A percentile compares a stretch with the other conserved stretches of the same genome.
Conservation (phyloP, 2,329 filamentous ascomycete species). For the Atkinsonella hypoxylon region DNA sequence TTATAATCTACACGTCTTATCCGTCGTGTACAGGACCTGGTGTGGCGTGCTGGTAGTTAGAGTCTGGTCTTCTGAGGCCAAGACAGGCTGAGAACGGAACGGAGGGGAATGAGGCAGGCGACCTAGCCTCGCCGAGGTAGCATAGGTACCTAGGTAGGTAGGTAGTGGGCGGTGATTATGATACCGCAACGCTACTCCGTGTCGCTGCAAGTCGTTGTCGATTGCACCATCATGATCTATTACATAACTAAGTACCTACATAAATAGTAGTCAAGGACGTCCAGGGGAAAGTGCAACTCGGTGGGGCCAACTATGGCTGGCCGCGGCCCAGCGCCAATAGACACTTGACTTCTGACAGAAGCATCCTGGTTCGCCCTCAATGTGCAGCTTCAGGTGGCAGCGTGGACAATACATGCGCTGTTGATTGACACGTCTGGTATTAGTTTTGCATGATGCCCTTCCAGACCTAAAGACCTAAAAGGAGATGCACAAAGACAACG, state of each 20-base stretch:
- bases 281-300: not conserved
- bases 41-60: not conserved
- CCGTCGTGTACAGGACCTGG: not conserved
- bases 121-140: constrained; percentile 1
- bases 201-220: not conserved
- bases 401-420: not conserved
- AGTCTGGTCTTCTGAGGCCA: not conserved
- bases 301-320: not conserved
- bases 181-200: not conserved
- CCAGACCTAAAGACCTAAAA: too few relatives aligned
- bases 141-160: not conserved
- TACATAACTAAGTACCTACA: not conserved
- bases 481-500: too few relatives aligned
- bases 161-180: not conserved
- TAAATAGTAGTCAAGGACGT: not conserved
- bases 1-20: not conserved
- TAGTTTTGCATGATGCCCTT: too few relatives aligned
- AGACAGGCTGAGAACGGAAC: not conserved
- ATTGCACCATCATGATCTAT: not conserved
- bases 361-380: not conserved
- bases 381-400: not conserved
- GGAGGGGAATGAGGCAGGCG: not conserved
- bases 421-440: too few relatives aligned
- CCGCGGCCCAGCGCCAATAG: not conserved
- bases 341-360: not conserved